phyloP scores from a whole-genome alignment of 768 basidiomycete genomes.

The Amanita molliuscula region DNA sequence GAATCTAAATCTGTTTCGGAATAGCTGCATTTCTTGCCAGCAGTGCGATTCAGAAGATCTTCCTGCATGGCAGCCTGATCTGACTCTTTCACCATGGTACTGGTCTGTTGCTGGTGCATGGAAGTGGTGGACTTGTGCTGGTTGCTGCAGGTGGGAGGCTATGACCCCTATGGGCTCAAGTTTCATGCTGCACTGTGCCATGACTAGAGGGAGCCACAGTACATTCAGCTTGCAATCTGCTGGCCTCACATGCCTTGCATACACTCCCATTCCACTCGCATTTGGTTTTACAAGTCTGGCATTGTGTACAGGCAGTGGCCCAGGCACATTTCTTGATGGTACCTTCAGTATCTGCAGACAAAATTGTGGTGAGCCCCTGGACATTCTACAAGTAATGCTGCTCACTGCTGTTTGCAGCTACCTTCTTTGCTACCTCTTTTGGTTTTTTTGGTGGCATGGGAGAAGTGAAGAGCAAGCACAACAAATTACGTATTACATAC shows the following conservation, averaged over 20 bases:
- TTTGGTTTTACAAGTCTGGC: slow-evolving; percentile 1
- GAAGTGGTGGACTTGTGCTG: not conserved
- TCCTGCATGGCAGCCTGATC: not conserved
- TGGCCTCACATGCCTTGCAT: slow-evolving; percentile 1
- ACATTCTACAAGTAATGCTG: not conserved
- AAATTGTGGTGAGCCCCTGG: not conserved
- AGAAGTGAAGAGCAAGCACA: not conserved
- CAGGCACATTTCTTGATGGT: not conserved
- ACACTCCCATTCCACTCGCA: not conserved
- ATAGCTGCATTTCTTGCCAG: not conserved
- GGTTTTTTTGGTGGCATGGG: not conserved
- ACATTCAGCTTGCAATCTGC: not conserved
- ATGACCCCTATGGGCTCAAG: not conserved
- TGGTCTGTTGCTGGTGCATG: too few species aligned
- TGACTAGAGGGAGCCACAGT: not conserved
- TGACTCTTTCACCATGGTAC: not conserved
- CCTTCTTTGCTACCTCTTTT: not conserved
- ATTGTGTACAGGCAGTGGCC: slow-evolving; percentile 1
- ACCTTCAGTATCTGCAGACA: not conserved
- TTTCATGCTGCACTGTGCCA: not conserved
- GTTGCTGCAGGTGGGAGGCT: not conserved
- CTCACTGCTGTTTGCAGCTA: not conserved
- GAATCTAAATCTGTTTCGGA: not conserved
- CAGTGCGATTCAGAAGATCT: not conserved
- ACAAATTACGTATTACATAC: too few species aligned